Evolutionary conservation across 129 eudicot genomes (phyloP), one percentile per base, ranked within the genome.

Genomic region (Logfia minima): DNA sequence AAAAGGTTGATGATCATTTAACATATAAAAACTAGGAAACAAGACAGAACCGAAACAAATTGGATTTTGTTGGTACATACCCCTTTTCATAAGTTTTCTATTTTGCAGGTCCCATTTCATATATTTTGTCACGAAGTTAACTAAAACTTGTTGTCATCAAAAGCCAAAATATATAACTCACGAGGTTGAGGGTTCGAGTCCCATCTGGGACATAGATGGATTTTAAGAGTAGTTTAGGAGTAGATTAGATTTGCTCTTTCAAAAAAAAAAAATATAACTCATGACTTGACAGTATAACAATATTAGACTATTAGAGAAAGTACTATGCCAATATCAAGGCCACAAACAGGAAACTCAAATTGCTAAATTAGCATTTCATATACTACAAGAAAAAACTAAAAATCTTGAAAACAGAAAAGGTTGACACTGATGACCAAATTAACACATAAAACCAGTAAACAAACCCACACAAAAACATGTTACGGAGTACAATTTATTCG

Each of bases 331-430:
- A 16, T 21, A 74, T 74, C 43, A 61, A 61, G 66, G 43, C 34
- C 43, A 59, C 78, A 66, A 29, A 65, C 65, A 76, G 6, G n/a
- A 69, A 35, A 59, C 48, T 41, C 69, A 69, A 32, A 41, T 26
- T 26, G 1, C 28, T 26, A 2, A 26, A 26, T 13, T 8, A 28
- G 69, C 75, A 77, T 69, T 70, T 26, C 75, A 68, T 31, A 61
- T 9, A n/a, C 68, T 32, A 8, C 48, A 14, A 32, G 6, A 55
- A 37, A 28, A 70, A 17, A 28, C 1, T 2, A 10, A 9, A 43
- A 9, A 70, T 29, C 52, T 68, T 55, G 24, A 32, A 22, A 67
- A 53, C n/a, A 10, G 3, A 1, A 13, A 48, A 13, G 39, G 66
- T 3, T 7, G 18, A 68, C 1, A 26, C 2, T 21, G 31, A 68